A percentile compares a stretch with the other conserved stretches of the same genome.
Conservation (phyloP, 257 asterid genomes). For the Jaltomata sinuosa region DNA sequence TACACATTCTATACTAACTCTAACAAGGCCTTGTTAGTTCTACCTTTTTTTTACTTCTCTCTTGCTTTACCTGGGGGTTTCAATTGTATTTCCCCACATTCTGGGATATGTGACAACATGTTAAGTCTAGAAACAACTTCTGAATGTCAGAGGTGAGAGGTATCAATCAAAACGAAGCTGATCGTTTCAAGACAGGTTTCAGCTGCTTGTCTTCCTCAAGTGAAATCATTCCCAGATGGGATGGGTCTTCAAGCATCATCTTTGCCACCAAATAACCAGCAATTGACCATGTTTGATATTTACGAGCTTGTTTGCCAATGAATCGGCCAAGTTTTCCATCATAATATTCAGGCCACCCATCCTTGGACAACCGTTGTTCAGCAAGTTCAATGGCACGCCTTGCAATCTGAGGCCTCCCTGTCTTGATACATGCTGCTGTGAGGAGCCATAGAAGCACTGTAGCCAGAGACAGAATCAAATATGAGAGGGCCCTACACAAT, state of each 20-base stretch:
- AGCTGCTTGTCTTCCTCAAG: slow-evolving; percentile 53
- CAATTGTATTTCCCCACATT: neutral
- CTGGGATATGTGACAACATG: neutral
- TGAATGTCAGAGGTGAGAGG: neutral
- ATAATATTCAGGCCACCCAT: slow-evolving; percentile 65
- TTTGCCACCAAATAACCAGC: slow-evolving; percentile 64
- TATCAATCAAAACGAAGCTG: slow-evolving; percentile 26
- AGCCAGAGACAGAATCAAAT: slow-evolving; percentile 6
- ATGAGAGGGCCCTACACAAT: neutral
- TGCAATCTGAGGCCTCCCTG: slow-evolving; percentile 57
- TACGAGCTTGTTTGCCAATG: slow-evolving; percentile 58
- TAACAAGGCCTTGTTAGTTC: neutral
- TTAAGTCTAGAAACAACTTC: neutral
- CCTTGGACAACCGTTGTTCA: slow-evolving; percentile 45
- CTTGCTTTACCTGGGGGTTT: neutral
- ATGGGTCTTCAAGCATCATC: slow-evolving; percentile 64
- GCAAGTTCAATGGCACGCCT: slow-evolving; percentile 56
- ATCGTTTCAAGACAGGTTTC: slow-evolving; percentile 45
- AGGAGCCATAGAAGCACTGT: slow-evolving; percentile 67
- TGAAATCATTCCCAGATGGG: slow-evolving; percentile 56
- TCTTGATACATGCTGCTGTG: slow-evolving; percentile 60
- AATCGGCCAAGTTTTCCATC: slow-evolving; percentile 51
- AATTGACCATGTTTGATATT: slow-evolving; percentile 56
- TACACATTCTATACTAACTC: neutral
- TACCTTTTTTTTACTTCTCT: neutral